Conservation (phyloP, 2,329 filamentous ascomycete species). For the Xylariaceae sp. region DNA sequence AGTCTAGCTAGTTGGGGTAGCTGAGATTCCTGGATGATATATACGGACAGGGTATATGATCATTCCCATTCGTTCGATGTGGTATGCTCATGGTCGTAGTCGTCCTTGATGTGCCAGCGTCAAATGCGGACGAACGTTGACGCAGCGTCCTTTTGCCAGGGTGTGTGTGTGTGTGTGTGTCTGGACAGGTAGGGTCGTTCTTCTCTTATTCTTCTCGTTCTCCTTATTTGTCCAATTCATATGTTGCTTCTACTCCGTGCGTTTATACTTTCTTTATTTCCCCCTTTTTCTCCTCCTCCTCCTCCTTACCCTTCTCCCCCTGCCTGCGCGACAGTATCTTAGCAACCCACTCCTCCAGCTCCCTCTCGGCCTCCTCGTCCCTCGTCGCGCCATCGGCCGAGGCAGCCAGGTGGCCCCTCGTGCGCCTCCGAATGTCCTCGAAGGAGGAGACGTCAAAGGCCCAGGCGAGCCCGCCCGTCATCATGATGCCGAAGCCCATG, state of each 20-base stretch:
- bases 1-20: too few relatives aligned
- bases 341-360: conserved; percentile 58
- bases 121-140: too few relatives aligned
- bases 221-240: too few relatives aligned
- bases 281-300: conserved; percentile 25
- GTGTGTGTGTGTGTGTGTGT: too few relatives aligned
- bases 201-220: too few relatives aligned
- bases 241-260: too few relatives aligned
- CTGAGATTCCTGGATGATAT: neutral
- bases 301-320: conserved; percentile 41
- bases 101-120: too few relatives aligned
- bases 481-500: conserved; percentile 66
- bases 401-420: conserved; percentile 41
- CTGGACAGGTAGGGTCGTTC: too few relatives aligned
- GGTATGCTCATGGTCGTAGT: neutral
- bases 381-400: conserved; percentile 29
- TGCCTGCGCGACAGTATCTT: conserved; percentile 48
- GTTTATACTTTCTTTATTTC: neutral
- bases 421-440: conserved; percentile 55
- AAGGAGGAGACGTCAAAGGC: conserved; percentile 69
- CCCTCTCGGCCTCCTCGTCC: conserved; percentile 50
- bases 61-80: neutral
- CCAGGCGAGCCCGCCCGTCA: conserved; percentile 68
- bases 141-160: too few relatives aligned
- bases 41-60: too few relatives aligned